Evolutionary conservation across 106 monocot species (phyloP).

Genomic region (Acanthochlamys bracteata): DNA sequence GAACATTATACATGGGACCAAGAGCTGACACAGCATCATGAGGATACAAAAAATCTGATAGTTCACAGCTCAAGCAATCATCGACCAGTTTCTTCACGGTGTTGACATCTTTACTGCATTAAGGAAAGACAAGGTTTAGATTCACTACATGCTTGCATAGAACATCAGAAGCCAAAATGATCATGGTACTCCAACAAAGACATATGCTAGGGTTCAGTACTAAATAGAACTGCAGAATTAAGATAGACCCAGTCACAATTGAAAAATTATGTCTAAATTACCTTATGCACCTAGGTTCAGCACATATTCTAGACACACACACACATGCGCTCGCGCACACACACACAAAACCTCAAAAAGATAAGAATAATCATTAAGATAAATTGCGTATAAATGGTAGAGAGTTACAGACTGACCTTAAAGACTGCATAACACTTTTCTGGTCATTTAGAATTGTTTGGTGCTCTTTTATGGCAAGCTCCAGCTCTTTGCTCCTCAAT

Average conservation of each 20-base stretch:
- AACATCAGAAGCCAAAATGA: too few relatives aligned
- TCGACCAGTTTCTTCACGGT: conserved; percentile 90
- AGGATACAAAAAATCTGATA: conserved; percentile 59
- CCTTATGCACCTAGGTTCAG: too few relatives aligned
- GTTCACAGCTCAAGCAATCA: conserved; percentile 55
- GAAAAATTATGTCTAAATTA: too few relatives aligned
- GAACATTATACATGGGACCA: conserved; percentile 88
- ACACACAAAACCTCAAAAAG: too few relatives aligned
- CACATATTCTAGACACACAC: too few relatives aligned
- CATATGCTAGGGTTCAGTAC: too few relatives aligned
- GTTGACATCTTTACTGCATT: conserved; percentile 82
- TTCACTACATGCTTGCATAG: not conserved
- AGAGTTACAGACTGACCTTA: conserved; percentile 48
- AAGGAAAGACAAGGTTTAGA: not conserved
- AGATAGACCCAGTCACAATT: too few relatives aligned
- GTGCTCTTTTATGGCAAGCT: conserved; percentile 46
- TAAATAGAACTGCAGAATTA: too few relatives aligned
- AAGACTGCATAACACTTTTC: conserved; percentile 76
- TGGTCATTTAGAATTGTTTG: conserved; percentile 63
- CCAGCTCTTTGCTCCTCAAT: conserved; percentile 41
- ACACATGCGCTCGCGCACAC: too few relatives aligned
- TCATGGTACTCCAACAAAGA: too few relatives aligned
- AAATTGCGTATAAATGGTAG: not conserved
- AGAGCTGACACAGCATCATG: conserved; percentile 93
- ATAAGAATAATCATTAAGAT: too few relatives aligned